These are phyloP conservation scores for Aethionema arabicum DNA, from an alignment of 345 rosid genomes.

Conservation along the genomic window DNA sequence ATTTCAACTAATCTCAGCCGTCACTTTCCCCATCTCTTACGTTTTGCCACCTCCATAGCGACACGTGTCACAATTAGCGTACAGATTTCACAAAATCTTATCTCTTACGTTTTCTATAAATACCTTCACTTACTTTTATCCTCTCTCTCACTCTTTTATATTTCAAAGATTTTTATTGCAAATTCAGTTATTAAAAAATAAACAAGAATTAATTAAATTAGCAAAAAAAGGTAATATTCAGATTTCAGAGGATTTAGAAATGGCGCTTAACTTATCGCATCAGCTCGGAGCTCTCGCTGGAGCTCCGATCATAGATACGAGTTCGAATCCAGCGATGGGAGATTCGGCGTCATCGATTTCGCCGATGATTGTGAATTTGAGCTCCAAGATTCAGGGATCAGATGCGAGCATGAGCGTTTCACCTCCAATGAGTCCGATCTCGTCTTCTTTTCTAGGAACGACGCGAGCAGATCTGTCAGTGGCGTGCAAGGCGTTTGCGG, in stretches of 20 bases:
- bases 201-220: not conserved
- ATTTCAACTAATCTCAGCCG: constrained; percentile 52
- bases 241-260: constrained; percentile 12
- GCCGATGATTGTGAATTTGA: constrained; percentile 37
- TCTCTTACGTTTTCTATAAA: constrained; percentile 19
- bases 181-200: not conserved
- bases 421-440: constrained; percentile 68
- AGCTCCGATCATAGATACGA: constrained; percentile 33
- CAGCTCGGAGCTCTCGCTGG: constrained; percentile 75
- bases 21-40: constrained; percentile 33
- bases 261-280: constrained; percentile 72
- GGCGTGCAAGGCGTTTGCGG: constrained; percentile 60
- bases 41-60: constrained; percentile 14
- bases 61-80: constrained; percentile 40
- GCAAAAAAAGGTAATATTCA: not conserved
- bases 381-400: constrained; percentile 37
- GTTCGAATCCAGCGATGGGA: constrained; percentile 22
- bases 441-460: constrained; percentile 47
- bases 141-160: constrained; percentile 1
- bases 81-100: constrained; percentile 36
- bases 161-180: not conserved
- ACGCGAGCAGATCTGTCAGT: constrained; percentile 64
- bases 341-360: constrained; percentile 46
- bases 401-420: constrained; percentile 31
- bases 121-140: not conserved